Conservation (phyloP, 2,329 filamentous ascomycete genomes). For the Diaporthe aspalathi region DNA sequence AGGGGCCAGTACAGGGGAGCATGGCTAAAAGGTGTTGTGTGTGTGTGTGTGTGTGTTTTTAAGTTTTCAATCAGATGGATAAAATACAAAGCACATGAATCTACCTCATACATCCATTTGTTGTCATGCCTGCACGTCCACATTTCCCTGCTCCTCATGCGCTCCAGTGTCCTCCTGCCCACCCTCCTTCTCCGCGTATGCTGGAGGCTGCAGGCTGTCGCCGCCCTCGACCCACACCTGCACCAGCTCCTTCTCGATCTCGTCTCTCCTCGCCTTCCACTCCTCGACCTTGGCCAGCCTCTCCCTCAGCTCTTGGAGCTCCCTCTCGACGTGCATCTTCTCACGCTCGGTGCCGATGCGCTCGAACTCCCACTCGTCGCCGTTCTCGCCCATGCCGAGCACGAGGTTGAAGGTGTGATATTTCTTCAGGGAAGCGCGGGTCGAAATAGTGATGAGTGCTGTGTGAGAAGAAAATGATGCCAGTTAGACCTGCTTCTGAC, state of each 20-base stretch:
- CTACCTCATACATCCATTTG: not conserved
- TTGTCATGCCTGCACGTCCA: conserved; percentile 9
- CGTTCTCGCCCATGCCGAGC: conserved; percentile 82
- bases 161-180: conserved; percentile 35
- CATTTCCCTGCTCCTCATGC: not conserved
- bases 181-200: conserved; percentile 50
- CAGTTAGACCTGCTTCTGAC: conserved; percentile 37
- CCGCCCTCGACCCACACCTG: conserved; percentile 69
- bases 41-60: too few species aligned
- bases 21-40: not conserved
- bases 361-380: conserved; percentile 92
- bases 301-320: conserved; percentile 85
- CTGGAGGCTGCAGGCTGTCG: conserved; percentile 60
- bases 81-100: not conserved
- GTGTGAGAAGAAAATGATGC: conserved; percentile 39
- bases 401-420: conserved; percentile 94
- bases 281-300: conserved; percentile 82
- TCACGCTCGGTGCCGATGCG: conserved; percentile 93
- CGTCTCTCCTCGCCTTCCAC: conserved; percentile 81
- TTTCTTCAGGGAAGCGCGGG: conserved; percentile 91
- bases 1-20: not conserved
- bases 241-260: conserved; percentile 85
- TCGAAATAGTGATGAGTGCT: conserved; percentile 96
- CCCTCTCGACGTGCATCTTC: conserved; percentile 92
- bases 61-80: not conserved